These are phyloP conservation scores for Laetiporus sulphureus DNA, from an alignment of 1,284 basidiomycete genomes.

Conservation along the genomic window DNA sequence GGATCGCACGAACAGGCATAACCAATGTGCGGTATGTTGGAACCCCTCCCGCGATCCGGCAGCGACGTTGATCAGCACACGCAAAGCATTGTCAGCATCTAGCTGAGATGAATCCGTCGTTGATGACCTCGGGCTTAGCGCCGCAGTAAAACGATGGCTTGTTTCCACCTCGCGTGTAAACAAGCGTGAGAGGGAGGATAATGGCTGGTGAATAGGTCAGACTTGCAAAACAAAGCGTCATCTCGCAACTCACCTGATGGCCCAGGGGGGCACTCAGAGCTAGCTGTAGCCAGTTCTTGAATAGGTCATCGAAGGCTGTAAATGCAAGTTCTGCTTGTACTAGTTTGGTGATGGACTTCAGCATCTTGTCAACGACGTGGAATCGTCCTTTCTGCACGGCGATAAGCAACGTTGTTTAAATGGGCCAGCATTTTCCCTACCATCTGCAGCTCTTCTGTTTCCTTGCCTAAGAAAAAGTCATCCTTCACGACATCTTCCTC, in stretches of 20 bases:
- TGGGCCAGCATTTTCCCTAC: conserved; percentile 3
- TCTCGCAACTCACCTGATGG: no score
- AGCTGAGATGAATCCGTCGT: conserved; percentile 23
- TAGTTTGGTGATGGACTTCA: conserved; percentile 49
- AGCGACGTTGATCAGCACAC: conserved; percentile 40
- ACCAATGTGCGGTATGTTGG: conserved; percentile 51
- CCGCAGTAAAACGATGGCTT: conserved; percentile 30
- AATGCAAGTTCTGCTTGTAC: conserved; percentile 51
- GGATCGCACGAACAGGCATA: conserved; percentile 58
- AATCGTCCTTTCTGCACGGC: conserved; percentile 13
- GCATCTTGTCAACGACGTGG: conserved; percentile 29
- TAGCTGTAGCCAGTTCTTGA: conserved; percentile 58
- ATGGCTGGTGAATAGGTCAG: conserved; percentile 30
- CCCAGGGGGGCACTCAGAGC: no score
- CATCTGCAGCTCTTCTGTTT: conserved; percentile 10
- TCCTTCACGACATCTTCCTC: conserved; percentile 25
- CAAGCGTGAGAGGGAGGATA: conserved; percentile 50
- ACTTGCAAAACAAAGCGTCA: no score
- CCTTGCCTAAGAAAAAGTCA: conserved; percentile 19
- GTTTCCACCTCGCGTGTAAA: conserved; percentile 47
- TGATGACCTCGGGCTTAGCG: conserved; percentile 27
- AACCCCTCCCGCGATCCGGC: conserved; percentile 39
- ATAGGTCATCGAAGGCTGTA: conserved; percentile 53
- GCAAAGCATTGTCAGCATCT: conserved; percentile 47
- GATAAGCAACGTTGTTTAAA: background rate